phyloP scores from a whole-genome alignment of 1,284 basidiomycete genomes.

The Takashimella tepidaria region DNA sequence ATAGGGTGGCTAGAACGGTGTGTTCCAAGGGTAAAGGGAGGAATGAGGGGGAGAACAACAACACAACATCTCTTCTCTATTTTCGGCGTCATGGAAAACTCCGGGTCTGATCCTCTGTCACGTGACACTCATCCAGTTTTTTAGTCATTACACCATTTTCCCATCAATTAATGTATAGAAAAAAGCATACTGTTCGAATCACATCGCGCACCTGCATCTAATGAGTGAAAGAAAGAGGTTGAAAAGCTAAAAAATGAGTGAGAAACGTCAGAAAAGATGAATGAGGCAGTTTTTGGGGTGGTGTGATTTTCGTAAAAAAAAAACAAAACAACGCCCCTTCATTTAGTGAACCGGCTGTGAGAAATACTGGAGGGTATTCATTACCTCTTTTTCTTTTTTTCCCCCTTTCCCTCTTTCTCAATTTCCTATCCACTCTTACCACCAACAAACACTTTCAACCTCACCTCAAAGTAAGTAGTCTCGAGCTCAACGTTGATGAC shows the following conservation, averaged over 20 bases:
- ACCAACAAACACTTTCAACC: too few species aligned
- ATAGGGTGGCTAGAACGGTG: too few species aligned
- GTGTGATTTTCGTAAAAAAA: not conserved
- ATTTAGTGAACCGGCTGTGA: not conserved
- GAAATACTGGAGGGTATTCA: not conserved
- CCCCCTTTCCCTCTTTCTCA: constrained; percentile 3
- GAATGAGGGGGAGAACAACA: not conserved
- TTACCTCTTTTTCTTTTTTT: constrained; percentile 5
- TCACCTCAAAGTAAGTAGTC: not conserved
- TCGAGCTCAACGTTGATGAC: not conserved
- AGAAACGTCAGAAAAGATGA: not conserved
- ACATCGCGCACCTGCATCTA: not conserved
- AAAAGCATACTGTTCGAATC: not conserved
- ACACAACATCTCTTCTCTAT: not conserved
- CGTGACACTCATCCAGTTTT: constrained; percentile 1
- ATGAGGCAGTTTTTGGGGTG: not conserved
- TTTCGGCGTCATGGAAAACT: not conserved
- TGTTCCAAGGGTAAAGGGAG: not conserved
- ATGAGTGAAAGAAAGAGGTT: not conserved
- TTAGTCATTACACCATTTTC: not conserved
- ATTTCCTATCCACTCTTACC: not conserved
- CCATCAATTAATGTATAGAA: constrained; percentile 6
- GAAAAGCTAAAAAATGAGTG: not conserved
- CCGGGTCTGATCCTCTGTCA: not conserved
- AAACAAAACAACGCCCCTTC: too few species aligned